These are phyloP conservation scores for Cicer chorassanicum DNA, from an alignment of 306 rosid species.

Conservation along the genomic window DNA sequence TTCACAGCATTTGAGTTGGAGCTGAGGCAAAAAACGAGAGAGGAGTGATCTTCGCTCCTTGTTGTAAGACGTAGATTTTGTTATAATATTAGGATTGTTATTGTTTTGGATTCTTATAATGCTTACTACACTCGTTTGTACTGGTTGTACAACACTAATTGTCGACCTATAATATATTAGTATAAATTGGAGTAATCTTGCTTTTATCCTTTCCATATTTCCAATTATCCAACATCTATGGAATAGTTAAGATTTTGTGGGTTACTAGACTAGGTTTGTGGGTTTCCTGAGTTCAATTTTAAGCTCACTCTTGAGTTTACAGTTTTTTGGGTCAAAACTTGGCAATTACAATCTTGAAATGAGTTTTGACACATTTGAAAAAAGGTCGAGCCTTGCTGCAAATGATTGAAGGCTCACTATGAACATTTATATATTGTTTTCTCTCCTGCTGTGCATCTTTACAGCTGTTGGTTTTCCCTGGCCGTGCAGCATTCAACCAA, in stretches of 20 bases:
- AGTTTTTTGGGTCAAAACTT: too few species aligned
- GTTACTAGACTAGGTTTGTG: neutral
- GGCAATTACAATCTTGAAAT: neutral
- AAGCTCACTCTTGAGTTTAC: neutral
- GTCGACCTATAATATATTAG: slow-evolving; percentile 3
- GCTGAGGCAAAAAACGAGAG: slow-evolving; percentile 13
- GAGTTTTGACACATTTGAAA: slow-evolving; percentile 11
- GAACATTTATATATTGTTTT: slow-evolving; percentile 5
- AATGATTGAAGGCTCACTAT: neutral
- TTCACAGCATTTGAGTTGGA: slow-evolving; percentile 25
- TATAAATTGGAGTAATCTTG: slow-evolving; percentile 8
- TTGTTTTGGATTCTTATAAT: slow-evolving; percentile 32
- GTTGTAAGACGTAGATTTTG: slow-evolving; percentile 16
- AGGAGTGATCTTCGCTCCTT: slow-evolving; percentile 8
- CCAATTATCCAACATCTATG: neutral
- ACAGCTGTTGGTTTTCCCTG: slow-evolving; percentile 1
- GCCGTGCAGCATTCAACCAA: neutral
- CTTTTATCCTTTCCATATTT: neutral
- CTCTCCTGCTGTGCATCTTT: slow-evolving; percentile 6
- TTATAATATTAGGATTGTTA: neutral
- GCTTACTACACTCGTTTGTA: slow-evolving; percentile 5
- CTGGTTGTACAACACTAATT: slow-evolving; percentile 1
- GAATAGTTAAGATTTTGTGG: too few species aligned
- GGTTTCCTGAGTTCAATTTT: slow-evolving; percentile 1
- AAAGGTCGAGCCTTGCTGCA: neutral